phyloP scores from a whole-genome alignment of 1,284 basidiomycete genomes.

The Pseudozyma sp. region DNA sequence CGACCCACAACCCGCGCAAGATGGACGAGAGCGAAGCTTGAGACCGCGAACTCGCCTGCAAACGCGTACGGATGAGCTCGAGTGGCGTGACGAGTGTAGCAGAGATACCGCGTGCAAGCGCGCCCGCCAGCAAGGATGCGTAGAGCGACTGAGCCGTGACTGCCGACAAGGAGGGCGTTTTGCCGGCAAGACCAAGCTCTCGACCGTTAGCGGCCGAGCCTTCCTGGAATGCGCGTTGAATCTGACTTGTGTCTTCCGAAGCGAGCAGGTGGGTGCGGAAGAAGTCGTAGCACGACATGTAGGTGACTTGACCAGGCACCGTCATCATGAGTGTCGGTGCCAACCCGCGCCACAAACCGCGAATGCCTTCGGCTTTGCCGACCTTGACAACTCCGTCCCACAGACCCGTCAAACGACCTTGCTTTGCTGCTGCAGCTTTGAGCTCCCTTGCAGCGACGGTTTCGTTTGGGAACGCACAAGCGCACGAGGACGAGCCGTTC shows the following conservation, averaged over 20 bases:
- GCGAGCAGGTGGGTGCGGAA: constrained; percentile 73
- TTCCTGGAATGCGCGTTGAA: constrained; percentile 20
- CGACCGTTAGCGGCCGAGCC: constrained; percentile 19
- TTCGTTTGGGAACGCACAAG: constrained; percentile 50
- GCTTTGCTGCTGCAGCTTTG: constrained; percentile 32
- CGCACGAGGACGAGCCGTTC: constrained; percentile 47
- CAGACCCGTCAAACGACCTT: constrained; percentile 58
- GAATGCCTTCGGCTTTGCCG: constrained; percentile 57
- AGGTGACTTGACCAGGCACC: constrained; percentile 90
- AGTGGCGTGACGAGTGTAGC: constrained; percentile 86
- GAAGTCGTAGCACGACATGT: constrained; percentile 96
- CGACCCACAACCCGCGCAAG: constrained; percentile 45
- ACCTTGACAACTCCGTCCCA: constrained; percentile 66
- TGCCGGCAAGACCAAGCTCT: constrained; percentile 14
- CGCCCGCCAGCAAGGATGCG: constrained; percentile 84
- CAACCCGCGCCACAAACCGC: constrained; percentile 66
- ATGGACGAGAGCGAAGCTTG: constrained; percentile 46
- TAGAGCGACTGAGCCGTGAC: constrained; percentile 53
- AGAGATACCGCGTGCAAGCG: constrained; percentile 82
- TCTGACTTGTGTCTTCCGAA: constrained; percentile 13
- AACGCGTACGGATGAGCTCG: constrained; percentile 90
- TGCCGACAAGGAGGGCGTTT: constrained; percentile 35
- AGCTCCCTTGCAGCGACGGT: constrained; percentile 44
- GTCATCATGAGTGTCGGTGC: constrained; percentile 74
- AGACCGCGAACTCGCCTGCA: constrained; percentile 73